phyloP scores from a whole-genome alignment of 176 grass and related monocot genomes.

The Eremochloa ophiuroides region DNA sequence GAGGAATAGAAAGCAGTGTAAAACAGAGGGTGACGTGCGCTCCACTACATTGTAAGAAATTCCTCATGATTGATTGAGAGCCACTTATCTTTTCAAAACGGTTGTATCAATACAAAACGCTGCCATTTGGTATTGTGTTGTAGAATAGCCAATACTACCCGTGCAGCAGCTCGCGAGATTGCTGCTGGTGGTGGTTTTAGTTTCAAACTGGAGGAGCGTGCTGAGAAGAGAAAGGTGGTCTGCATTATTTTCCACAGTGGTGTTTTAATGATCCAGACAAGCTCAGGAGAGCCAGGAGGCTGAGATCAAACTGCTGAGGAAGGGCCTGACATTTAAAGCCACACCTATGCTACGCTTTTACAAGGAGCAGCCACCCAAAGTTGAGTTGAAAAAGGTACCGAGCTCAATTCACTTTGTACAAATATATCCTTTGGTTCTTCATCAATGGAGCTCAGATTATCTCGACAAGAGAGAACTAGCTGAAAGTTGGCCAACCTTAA shows the following conservation, averaged over 20 bases:
- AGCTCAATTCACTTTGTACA: not conserved
- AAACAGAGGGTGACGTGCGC: conserved; percentile 59
- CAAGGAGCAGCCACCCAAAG: conserved; percentile 89
- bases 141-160: conserved; percentile 52
- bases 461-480: too few species aligned
- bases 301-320: conserved; percentile 89
- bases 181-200: conserved; percentile 49
- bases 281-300: conserved; percentile 94
- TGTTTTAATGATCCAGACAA: too few species aligned
- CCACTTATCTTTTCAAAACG: conserved; percentile 3
- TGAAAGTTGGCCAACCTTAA: too few species aligned
- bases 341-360: conserved; percentile 95
- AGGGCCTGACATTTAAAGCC: conserved; percentile 94
- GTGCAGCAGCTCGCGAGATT: conserved; percentile 40
- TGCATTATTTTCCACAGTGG: not conserved
- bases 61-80: not conserved
- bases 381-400: conserved; percentile 91
- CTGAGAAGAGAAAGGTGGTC: conserved; percentile 97
- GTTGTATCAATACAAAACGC: not conserved
- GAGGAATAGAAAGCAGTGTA: too few species aligned
- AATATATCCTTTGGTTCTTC: too few species aligned
- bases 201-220: conserved; percentile 77
- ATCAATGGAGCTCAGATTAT: too few species aligned
- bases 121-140: conserved; percentile 15
- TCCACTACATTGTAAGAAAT: conserved; percentile 66